A percentile compares a stretch with the other conserved stretches of the same genome.
phyloP scores from a whole-genome alignment of 225 moss, liverwort and hornwort species.

The Physcomitrium patens region DNA sequence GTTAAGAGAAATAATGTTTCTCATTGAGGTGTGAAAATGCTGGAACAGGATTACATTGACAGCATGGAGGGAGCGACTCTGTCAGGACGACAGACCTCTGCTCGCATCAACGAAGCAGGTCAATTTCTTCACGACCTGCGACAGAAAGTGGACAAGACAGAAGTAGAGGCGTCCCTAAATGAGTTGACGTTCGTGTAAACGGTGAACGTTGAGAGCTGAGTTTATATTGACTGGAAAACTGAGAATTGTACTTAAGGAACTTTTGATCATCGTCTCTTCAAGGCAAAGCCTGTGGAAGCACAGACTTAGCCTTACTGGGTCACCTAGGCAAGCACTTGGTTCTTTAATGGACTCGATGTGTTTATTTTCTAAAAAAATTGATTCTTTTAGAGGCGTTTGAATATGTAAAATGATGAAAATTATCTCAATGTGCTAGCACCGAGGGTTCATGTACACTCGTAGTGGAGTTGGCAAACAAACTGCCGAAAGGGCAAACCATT shows the following conservation, averaged over 20 bases:
- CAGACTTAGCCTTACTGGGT: not conserved
- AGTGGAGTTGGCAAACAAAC: no score
- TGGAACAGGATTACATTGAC: conserved; percentile 70
- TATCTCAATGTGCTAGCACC: no score
- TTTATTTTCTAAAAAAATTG: no score
- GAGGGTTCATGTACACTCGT: no score
- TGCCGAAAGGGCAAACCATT: no score
- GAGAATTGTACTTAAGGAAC: not conserved
- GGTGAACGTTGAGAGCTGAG: not conserved
- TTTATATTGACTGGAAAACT: not conserved
- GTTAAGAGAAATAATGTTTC: not conserved
- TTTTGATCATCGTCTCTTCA: not conserved
- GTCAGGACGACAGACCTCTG: conserved; percentile 59
- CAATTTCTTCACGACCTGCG: conserved; percentile 49
- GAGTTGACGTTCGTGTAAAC: conserved; percentile 28
- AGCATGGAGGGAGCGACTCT: conserved; percentile 77
- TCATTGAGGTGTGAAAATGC: not conserved
- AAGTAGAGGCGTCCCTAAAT: conserved; percentile 18
- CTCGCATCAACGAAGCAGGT: conserved; percentile 57
- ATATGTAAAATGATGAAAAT: no score
- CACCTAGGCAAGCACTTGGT: not conserved
- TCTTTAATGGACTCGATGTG: no score
- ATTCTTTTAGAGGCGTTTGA: no score
- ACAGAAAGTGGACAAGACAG: conserved; percentile 42
- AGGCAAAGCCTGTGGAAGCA: not conserved